Conservation (phyloP, 2,329 filamentous ascomycete genomes). For the Hypomyces perniciosus region DNA sequence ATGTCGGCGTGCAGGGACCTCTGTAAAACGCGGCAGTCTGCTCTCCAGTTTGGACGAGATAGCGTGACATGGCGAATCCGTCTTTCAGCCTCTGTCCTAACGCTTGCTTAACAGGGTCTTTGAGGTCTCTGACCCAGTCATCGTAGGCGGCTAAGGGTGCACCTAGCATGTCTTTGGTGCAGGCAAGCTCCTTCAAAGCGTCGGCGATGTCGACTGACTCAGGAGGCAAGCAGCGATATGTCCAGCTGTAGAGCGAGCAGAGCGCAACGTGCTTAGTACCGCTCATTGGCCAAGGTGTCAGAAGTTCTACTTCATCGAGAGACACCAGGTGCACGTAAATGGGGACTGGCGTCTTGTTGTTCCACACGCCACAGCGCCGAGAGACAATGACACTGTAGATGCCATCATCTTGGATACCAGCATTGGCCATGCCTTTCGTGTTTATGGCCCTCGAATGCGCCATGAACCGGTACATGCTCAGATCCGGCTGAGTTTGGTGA, state of each 20-base stretch:
- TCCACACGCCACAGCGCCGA: background rate
- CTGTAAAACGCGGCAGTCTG: conserved; percentile 29
- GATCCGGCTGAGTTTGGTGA: background rate
- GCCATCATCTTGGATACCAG: background rate
- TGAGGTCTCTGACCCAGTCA: too few species aligned
- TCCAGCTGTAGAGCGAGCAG: conserved; percentile 33
- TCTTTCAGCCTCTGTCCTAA: background rate
- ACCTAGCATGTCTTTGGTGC: too few species aligned
- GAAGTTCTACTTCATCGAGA: background rate
- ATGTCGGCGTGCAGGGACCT: conserved; percentile 30
- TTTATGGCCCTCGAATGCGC: background rate
- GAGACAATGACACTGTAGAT: background rate
- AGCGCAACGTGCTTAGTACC: conserved; percentile 17
- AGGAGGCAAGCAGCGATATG: conserved; percentile 29
- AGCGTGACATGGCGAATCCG: conserved; percentile 32
- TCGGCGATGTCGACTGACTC: background rate
- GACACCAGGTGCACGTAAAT: conserved; percentile 6
- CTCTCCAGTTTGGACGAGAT: conserved; percentile 34
- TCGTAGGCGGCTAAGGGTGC: too few species aligned
- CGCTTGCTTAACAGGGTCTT: background rate
- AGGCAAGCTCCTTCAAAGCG: too few species aligned
- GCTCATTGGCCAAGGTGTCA: background rate
- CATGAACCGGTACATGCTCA: background rate
- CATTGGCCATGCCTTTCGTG: conserved; percentile 1
- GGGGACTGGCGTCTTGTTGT: background rate